Conservation (phyloP, 257 asterid species). For the Verbascum thapsus region DNA sequence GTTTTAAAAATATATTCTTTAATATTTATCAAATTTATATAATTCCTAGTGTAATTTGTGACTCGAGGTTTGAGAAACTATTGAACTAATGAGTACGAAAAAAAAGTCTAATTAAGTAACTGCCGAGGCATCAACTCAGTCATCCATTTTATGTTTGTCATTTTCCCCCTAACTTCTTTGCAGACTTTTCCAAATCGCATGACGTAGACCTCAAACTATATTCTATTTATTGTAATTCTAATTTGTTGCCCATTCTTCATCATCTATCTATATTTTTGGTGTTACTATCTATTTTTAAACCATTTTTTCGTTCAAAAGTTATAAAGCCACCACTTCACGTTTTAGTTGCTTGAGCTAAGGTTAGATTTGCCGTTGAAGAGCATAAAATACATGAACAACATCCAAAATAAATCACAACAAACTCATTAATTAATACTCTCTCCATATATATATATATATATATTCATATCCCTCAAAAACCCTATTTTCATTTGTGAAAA, state of each 20-base stretch:
- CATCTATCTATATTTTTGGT: constrained; percentile 21
- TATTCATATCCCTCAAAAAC: not conserved
- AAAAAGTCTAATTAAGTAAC: constrained; percentile 9
- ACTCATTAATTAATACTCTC: not conserved
- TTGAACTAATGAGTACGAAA: not conserved
- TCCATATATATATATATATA: not conserved
- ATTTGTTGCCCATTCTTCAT: constrained; percentile 30
- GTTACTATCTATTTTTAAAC: constrained; percentile 23
- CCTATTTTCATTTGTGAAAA: constrained; percentile 7
- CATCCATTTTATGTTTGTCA: constrained; percentile 43
- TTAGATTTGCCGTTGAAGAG: constrained; percentile 46
- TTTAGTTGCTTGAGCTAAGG: constrained; percentile 46
- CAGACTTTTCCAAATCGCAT: constrained; percentile 33
- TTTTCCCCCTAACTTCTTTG: constrained; percentile 34
- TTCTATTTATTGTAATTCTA: not conserved
- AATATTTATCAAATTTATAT: not conserved
- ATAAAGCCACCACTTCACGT: constrained; percentile 45
- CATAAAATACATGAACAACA: constrained; percentile 37
- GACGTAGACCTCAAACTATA: constrained; percentile 19
- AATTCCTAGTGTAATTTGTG: not conserved
- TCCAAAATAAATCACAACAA: constrained; percentile 21
- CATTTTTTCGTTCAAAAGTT: constrained; percentile 30
- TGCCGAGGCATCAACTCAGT: constrained; percentile 34
- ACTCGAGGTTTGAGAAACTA: too few relatives aligned
- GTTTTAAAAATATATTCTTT: not conserved